Conservation (phyloP, 768 basidiomycete species). For the Auricularia heimuer region DNA sequence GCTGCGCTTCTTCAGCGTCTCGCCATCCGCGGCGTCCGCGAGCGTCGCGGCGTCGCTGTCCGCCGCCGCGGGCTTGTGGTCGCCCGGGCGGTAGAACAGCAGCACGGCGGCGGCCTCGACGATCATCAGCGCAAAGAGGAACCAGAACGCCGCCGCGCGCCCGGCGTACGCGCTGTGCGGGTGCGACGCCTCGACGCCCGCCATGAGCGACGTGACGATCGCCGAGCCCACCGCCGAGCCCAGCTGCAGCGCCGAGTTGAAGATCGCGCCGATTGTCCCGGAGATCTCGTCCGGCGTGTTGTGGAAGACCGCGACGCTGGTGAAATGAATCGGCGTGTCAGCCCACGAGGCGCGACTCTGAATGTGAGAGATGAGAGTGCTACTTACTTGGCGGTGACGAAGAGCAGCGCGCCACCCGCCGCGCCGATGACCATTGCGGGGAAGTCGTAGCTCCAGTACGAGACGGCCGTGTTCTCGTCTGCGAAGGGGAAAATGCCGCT, state of each 20-base stretch:
- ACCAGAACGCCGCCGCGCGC: conserved; percentile 33
- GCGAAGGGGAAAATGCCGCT: conserved; percentile 35
- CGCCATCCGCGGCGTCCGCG: not conserved
- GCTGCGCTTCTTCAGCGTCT: not conserved
- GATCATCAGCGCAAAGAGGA: conserved; percentile 28
- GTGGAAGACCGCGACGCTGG: conserved; percentile 42
- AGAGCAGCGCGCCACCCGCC: conserved; percentile 35
- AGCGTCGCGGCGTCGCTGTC: conserved; percentile 1
- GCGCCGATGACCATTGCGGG: conserved; percentile 42
- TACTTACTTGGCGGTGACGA: conserved; percentile 39
- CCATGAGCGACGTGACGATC: conserved; percentile 38
- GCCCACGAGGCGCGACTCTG: not conserved
- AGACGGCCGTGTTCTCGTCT: conserved; percentile 22
- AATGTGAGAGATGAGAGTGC: not conserved
- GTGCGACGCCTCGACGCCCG: conserved; percentile 22
- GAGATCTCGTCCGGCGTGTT: conserved; percentile 38
- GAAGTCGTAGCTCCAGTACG: conserved; percentile 39
- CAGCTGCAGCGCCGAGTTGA: conserved; percentile 44
- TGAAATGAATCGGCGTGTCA: not conserved
- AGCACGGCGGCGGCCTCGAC: conserved; percentile 24
- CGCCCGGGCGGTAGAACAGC: conserved; percentile 18
- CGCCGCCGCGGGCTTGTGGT: not conserved
- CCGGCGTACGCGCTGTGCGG: conserved; percentile 27
- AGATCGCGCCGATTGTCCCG: conserved; percentile 46
- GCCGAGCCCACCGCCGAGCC: conserved; percentile 44